Base-by-base conservation (phyloP, 805 yeast species). In the Nakazawaea laoshanensis region DNA sequence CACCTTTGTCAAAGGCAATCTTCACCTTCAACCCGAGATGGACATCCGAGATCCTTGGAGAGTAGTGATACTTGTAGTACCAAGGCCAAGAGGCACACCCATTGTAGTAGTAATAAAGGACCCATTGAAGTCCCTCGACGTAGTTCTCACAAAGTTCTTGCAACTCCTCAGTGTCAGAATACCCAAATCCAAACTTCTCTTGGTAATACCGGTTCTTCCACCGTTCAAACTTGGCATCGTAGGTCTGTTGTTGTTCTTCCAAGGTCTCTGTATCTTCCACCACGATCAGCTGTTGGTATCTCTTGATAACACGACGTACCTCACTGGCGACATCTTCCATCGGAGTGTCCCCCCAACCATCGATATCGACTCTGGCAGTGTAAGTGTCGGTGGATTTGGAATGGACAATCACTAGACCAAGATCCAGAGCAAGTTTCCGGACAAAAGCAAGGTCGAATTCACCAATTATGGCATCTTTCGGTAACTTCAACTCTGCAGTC, bases 121-220 rank as follows among this genome's bases (percentile, higher is more conserved):
- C 97, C 98, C 98, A 89, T 59, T 89, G 98, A 41, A 89, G 65
- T 43, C 98, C 98, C 56, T 88, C 95, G 26, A 92, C 65, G 50
- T 88, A 92, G 50, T 84, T 87, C 44, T 75, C 74, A 6, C 94
- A 70, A 42, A 86, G 52, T 7, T 73, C 77, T n/a, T 53, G 55
- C 42, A 88, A 57, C 37, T 71, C 55, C 1, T 72, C 80, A 16
- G 67, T 70, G 42, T 80, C 80, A 21, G 73, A 55, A 35, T 77
- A 64, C 4, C 78, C 65, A 41, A 85, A 85, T 2, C 72, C 74
- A 40, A 92, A 63, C 50, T 92, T 92, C n/a, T 74, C 73, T 40
- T 72, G 69, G 55, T 92, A 92, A 52, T 92, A 92, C n/a, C 66
- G 55, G 48, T 80, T 78, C 56, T 87, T 88, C 95, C 96, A 92